Evolutionary conservation across 352 stramenopile genomes (phyloP).

Genomic region (Pythium myriotylum): DNA sequence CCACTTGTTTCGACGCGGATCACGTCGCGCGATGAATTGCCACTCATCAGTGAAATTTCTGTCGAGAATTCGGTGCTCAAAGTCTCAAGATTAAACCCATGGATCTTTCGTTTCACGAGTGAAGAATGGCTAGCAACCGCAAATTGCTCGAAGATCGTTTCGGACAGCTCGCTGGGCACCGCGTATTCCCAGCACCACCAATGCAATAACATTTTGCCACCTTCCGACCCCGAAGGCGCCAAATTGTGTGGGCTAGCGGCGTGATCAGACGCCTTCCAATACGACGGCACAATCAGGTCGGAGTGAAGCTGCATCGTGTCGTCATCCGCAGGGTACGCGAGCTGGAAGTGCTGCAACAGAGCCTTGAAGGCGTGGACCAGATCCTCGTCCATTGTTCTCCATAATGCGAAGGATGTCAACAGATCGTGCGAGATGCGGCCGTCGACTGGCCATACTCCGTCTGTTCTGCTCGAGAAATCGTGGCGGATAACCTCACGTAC

Average conservation of each 20-base stretch:
- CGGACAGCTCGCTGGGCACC: constrained; percentile 21
- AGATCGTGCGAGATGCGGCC: constrained; percentile 18
- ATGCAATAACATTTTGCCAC: neutral
- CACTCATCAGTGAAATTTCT: constrained; percentile 1
- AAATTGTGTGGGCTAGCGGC: neutral
- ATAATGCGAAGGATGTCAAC: constrained; percentile 7
- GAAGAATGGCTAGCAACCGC: constrained; percentile 30
- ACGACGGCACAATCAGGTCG: too few relatives aligned
- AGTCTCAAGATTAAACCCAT: constrained; percentile 11
- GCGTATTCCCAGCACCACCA: constrained; percentile 37
- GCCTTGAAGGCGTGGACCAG: constrained; percentile 32
- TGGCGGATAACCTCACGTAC: constrained; percentile 25
- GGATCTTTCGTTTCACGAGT: constrained; percentile 9
- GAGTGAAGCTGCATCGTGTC: constrained; percentile 14
- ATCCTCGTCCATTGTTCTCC: constrained; percentile 28
- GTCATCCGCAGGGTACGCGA: constrained; percentile 26
- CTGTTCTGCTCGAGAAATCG: neutral
- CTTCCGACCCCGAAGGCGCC: neutral
- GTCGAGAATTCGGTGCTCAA: too few relatives aligned
- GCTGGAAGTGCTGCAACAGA: constrained; percentile 31
- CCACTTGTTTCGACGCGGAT: constrained; percentile 18
- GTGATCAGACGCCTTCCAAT: constrained; percentile 6
- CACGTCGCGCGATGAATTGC: neutral
- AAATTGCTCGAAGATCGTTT: constrained; percentile 38
- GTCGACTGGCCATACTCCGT: neutral